Conservation (phyloP, 73 alveolate species). For the Durusdinium trenchii region DNA sequence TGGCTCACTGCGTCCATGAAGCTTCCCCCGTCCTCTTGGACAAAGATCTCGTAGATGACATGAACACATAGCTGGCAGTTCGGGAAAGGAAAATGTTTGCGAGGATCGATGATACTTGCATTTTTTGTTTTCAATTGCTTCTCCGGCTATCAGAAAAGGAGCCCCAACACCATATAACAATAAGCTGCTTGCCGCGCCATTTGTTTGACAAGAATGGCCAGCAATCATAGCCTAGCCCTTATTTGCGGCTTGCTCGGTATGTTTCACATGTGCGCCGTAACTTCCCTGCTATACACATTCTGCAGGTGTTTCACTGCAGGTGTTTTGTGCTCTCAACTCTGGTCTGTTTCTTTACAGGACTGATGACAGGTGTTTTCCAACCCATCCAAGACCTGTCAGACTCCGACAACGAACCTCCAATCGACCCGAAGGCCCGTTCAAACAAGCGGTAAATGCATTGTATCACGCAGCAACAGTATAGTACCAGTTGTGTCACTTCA, state of each 20-base stretch:
- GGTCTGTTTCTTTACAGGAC: not conserved
- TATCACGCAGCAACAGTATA: not conserved
- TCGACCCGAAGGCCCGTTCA: not conserved
- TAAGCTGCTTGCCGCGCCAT: not conserved
- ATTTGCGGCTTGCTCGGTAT: no score
- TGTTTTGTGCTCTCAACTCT: not conserved
- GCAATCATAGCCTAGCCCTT: not conserved
- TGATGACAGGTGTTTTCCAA: not conserved
- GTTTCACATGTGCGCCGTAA: not conserved
- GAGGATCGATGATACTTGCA: not conserved
- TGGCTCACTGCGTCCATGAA: not conserved
- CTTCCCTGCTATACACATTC: not conserved
- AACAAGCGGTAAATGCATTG: no score
- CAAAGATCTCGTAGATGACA: not conserved
- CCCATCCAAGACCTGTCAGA: not conserved
- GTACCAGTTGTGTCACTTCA: not conserved
- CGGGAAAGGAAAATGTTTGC: not conserved
- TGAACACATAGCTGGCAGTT: not conserved
- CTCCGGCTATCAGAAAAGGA: no score
- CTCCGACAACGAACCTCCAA: not conserved
- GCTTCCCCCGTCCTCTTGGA: conserved; percentile 2
- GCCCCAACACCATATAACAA: not conserved
- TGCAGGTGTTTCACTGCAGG: not conserved
- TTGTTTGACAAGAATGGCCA: not conserved
- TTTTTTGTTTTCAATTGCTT: no score